phyloP scores from a whole-genome alignment of 2,329 filamentous ascomycete genomes.

The Beauveria caledonica region DNA sequence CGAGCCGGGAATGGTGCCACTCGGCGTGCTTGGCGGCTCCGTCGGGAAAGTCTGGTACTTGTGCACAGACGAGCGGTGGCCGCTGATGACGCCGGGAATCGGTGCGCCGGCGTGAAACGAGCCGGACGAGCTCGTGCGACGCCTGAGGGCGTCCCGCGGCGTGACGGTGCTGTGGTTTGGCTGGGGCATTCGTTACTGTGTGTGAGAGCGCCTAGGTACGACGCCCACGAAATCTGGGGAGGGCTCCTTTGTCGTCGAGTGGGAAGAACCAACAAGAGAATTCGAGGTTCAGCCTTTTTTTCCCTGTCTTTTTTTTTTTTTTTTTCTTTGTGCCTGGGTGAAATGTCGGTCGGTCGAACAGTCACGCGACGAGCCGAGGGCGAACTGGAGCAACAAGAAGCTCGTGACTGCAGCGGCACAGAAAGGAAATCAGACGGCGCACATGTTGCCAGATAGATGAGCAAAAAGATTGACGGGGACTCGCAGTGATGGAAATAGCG shows the following conservation, averaged over 20 bases:
- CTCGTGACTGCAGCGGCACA: not conserved
- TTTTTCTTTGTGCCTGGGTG: not conserved
- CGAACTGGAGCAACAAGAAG: not conserved
- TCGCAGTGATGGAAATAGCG: not conserved
- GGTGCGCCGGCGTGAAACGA: constrained; percentile 46
- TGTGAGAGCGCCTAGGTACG: not conserved
- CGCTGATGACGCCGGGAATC: constrained; percentile 28
- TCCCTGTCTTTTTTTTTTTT: not conserved
- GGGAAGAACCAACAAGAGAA: not conserved
- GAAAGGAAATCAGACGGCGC: not conserved
- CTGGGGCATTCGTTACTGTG: constrained; percentile 6
- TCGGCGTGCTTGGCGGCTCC: constrained; percentile 59
- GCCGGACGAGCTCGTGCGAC: constrained; percentile 28
- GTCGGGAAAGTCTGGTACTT: constrained; percentile 80
- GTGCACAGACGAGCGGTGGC: constrained; percentile 35
- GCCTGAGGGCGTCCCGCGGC: not conserved
- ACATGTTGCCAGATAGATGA: not conserved
- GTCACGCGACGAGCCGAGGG: constrained; percentile 1
- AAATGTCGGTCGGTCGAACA: not conserved
- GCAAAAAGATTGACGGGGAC: not conserved
- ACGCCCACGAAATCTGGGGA: not conserved
- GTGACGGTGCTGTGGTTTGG: constrained; percentile 8
- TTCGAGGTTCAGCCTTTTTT: not conserved
- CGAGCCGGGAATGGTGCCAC: constrained; percentile 34
- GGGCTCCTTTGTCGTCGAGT: not conserved